Evolutionary conservation across 345 rosid genomes (phyloP).

Genomic region (Garcia nutans): DNA sequence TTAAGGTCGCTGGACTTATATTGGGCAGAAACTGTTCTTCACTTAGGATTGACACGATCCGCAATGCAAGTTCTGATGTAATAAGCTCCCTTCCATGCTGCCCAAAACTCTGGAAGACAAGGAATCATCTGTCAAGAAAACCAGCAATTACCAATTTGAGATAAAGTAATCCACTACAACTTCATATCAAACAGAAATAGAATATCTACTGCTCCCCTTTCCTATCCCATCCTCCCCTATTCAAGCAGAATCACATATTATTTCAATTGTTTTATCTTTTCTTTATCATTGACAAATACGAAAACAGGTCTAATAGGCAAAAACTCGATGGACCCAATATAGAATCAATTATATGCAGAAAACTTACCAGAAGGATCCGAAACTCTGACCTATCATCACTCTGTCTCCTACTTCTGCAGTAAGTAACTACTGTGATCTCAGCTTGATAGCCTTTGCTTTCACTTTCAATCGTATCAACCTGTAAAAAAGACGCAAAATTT

Average conservation of each 20-base stretch:
- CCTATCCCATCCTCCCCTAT: not conserved
- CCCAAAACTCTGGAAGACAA: slow-evolving; percentile 99
- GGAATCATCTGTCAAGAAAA: slow-evolving; percentile 93
- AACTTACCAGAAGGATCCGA: slow-evolving; percentile 93
- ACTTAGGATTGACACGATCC: slow-evolving; percentile 77
- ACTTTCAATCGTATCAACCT: slow-evolving; percentile 60
- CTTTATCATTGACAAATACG: not conserved
- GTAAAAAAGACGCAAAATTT: not conserved
- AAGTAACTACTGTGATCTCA: slow-evolving; percentile 67
- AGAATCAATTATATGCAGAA: not conserved
- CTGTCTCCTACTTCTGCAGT: slow-evolving; percentile 42
- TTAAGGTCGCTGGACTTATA: slow-evolving; percentile 36
- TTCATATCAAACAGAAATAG: slow-evolving; percentile 24
- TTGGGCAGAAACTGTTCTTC: slow-evolving; percentile 76
- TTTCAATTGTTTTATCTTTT: not conserved
- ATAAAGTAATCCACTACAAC: slow-evolving; percentile 36
- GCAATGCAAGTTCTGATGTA: slow-evolving; percentile 82
- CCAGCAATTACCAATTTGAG: slow-evolving; percentile 63
- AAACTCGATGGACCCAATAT: slow-evolving; percentile 1
- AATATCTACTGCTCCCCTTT: not conserved
- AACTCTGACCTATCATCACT: slow-evolving; percentile 61
- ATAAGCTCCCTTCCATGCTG: slow-evolving; percentile 98
- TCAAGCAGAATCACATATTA: not conserved
- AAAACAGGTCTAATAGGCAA: not conserved
- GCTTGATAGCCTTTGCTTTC: slow-evolving; percentile 73